Base-by-base conservation (phyloP, 1,284 basidiomycete species). In the Puccinia coronata region DNA sequence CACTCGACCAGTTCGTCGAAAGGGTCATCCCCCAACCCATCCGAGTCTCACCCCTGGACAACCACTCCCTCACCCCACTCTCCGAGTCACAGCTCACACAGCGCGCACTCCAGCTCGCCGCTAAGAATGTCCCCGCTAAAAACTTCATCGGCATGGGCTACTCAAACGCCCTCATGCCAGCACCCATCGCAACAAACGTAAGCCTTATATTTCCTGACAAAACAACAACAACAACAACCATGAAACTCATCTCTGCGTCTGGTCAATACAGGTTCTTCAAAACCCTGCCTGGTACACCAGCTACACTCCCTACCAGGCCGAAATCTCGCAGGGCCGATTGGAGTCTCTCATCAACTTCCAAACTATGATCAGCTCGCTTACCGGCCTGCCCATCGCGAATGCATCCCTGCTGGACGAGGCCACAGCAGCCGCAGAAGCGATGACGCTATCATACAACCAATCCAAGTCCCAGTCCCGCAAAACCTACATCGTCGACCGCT, bases 111-210 rank as follows among this genome's bases (percentile, higher is more conserved):
- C 90, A 91, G 84, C 88, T 98, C 34, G 95, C 92, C 25, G 87
- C 86, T 43, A 89, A 91, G 87, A 98, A 99, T 88, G 91, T 91
- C 87, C 88, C 90, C 11, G 92, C 92, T 87, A 94, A 93, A 89
- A 95, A 92, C 85, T 96, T 95, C 86, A 99, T 98, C 86, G 96
- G 96, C 61, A 95, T 98, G 95, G 96, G 96, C 81, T 98, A 99
- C 87, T 93, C 96, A 86, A 92, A 92, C 85, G 94, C 95, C 25
- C 93, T 96, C 47, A 93, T 96, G 4, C 95, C 95, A 9, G 92
- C 93, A 18, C 94, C 97, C 74, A 93, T 98, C 86, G 89, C 96
- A 84, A 92, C 95, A 83, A 98, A 96, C 86, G 93, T 95, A 76
- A 57, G 51, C 57, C 61, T 34, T 70, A n/a, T n/a, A 1, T 9